These are phyloP conservation scores for Neurospora sublineolata DNA, from an alignment of 495 filamentous ascomycete species.

Conservation along the genomic window DNA sequence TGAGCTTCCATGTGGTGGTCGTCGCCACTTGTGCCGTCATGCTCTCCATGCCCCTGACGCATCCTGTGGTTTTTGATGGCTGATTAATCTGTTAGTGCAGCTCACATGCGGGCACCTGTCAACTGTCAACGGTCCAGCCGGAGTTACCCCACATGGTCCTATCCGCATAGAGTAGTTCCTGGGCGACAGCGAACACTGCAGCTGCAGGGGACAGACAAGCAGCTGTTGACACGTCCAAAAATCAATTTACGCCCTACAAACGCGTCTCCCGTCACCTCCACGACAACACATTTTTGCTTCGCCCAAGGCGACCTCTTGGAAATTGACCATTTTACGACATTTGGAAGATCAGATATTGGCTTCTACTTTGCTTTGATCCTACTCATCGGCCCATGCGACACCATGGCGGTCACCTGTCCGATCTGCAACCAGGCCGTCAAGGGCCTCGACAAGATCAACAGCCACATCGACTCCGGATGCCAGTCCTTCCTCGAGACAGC, in stretches of 20 bases:
- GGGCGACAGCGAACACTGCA: neutral
- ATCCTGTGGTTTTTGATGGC: neutral
- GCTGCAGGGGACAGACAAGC: neutral
- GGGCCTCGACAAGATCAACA: slow-evolving; percentile 62
- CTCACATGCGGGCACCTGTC: neutral
- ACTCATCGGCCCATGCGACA: neutral
- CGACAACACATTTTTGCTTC: neutral
- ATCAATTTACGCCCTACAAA: slow-evolving; percentile 4
- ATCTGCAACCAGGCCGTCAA: slow-evolving; percentile 72
- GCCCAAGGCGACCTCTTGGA: neutral
- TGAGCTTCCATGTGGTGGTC: neutral
- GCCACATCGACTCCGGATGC: slow-evolving; percentile 82
- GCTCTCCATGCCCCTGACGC: neutral
- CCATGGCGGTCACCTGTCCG: slow-evolving; percentile 58
- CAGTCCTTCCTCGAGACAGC: slow-evolving; percentile 36
- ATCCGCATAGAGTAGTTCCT: neutral
- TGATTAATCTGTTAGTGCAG: neutral
- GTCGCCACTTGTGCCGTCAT: neutral
- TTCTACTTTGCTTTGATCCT: neutral
- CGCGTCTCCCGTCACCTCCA: neutral
- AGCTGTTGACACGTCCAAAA: slow-evolving; percentile 3
- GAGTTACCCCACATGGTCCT: neutral
- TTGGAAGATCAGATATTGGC: neutral
- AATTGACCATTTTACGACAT: neutral
- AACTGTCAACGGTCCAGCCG: neutral